Evolutionary conservation across 1,284 basidiomycete species (phyloP).

Genomic region (Heimioporus retisporus): DNA sequence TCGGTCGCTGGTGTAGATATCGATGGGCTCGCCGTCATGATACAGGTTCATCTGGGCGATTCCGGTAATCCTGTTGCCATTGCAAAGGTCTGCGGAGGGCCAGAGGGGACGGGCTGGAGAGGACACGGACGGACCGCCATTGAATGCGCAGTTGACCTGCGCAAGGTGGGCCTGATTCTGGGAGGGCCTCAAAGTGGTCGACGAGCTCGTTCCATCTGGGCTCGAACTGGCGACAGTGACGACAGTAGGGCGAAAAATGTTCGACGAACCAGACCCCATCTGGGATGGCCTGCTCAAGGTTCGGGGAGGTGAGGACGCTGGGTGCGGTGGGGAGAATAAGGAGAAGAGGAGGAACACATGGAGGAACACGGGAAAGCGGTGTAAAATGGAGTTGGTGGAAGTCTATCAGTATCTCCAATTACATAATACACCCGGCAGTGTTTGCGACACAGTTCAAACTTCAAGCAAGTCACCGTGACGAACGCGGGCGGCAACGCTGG

Average conservation of each 20-base stretch:
- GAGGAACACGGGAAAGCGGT: conserved; percentile 14
- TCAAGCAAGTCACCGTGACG: conserved; percentile 60
- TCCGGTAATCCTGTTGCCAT: conserved; percentile 44
- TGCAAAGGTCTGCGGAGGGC: conserved; percentile 77
- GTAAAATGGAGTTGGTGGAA: conserved; percentile 56
- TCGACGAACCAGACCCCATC: conserved; percentile 85
- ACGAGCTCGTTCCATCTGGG: conserved; percentile 88
- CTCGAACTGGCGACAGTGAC: conserved; percentile 81
- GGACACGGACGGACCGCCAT: conserved; percentile 72
- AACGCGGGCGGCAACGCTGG: conserved; percentile 69
- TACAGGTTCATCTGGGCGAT: too few relatives aligned
- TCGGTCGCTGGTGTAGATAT: too few relatives aligned
- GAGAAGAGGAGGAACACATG: conserved; percentile 46
- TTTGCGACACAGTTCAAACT: conserved; percentile 80
- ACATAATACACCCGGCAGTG: conserved; percentile 55
- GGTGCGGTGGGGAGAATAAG: conserved; percentile 48
- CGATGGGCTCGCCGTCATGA: too few relatives aligned
- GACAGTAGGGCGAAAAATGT: conserved; percentile 84
- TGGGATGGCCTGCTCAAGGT: conserved; percentile 67
- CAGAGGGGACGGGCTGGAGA: neutral
- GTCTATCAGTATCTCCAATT: conserved; percentile 63
- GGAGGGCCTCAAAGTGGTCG: conserved; percentile 62
- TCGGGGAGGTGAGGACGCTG: conserved; percentile 67
- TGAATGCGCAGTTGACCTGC: conserved; percentile 87
- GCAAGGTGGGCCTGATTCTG: conserved; percentile 74